Evolutionary conservation across 2,329 filamentous ascomycete species (phyloP), one percentile per base, ranked within the genome.

Genomic region (Epicoccum sorghinum): DNA sequence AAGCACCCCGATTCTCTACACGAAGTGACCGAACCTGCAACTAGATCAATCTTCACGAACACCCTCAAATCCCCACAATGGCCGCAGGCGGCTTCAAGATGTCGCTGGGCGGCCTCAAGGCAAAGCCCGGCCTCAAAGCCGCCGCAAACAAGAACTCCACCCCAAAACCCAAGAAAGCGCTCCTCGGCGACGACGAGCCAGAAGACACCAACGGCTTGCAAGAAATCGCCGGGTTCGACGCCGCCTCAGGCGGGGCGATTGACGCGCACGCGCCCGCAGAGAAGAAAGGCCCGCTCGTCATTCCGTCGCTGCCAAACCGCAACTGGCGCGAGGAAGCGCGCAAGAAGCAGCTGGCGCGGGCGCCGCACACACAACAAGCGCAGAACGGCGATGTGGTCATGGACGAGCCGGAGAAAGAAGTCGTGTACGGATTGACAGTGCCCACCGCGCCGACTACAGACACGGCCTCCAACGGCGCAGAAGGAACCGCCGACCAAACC

Each of bases 261-360:
- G 67, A 72, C 32, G 52, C 64, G 27, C 62, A 59, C 39, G 66
- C 63, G n/a, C 67, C 64, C 29, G 74, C 77, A 48, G 74, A 72
- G 52, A 72, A 72, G 25, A 71, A 77, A 38, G 79, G 64, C 24
- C 78, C 78, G 7, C 77, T 85, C 39, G 77, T 89, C 14, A 90
- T 91, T 60, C 76, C 79, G 27, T 76, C 76, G 35, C 78, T 83
- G 64, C 75, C 77, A 59, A 89, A 89, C 72, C 79, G 82, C 47
- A 83, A 89, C 75, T 88, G 86, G 86, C 79, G 82, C 64, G 78
- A 80, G 53, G 83, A 86, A 37, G 63, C 61, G 57, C 78, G 78
- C 58, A 80, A 79, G 57, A 76, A 76, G 82, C 60, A 86, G 79
- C 71, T 86, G 84, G 68, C 70, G 83, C 12, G 75, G 87, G n/a